These are phyloP conservation scores for Neurospora sp. DNA, from an alignment of 495 filamentous ascomycete species.

Conservation along the genomic window DNA sequence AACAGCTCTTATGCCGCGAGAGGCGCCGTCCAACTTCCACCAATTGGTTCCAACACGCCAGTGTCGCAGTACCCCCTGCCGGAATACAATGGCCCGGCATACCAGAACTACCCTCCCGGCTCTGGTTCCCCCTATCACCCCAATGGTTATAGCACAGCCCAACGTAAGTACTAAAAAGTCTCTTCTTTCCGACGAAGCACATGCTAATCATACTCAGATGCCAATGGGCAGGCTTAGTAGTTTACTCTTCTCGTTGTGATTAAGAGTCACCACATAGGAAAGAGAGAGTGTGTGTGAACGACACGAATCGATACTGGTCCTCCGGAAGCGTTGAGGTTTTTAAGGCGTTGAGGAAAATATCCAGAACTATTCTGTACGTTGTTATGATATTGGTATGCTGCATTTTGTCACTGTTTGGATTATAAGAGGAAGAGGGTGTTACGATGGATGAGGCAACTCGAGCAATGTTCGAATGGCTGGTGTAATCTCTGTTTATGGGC, in stretches of 20 bases:
- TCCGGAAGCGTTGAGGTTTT: background rate
- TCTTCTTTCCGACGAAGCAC: background rate
- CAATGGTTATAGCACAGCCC: slow-evolving; percentile 19
- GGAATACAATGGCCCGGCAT: slow-evolving; percentile 48
- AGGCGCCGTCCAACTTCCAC: slow-evolving; percentile 56
- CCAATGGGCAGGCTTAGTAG: background rate
- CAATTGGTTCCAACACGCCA: slow-evolving; percentile 69
- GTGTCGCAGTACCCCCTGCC: slow-evolving; percentile 51
- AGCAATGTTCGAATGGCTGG: background rate
- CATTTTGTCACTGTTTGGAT: background rate
- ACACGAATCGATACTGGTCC: background rate
- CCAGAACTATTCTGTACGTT: background rate
- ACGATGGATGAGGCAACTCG: background rate
- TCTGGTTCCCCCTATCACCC: slow-evolving; percentile 17
- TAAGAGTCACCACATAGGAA: background rate
- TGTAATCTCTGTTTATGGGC: background rate
- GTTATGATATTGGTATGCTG: background rate
- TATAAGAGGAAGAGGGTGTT: background rate
- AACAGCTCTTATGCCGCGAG: background rate
- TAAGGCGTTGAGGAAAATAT: background rate
- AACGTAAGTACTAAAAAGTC: background rate
- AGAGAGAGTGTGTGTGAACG: background rate
- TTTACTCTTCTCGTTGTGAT: background rate
- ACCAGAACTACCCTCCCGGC: slow-evolving; percentile 55
- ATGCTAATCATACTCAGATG: background rate